Base-by-base conservation (phyloP, 2,329 filamentous ascomycete genomes). In the Zymoseptoria passerinii region DNA sequence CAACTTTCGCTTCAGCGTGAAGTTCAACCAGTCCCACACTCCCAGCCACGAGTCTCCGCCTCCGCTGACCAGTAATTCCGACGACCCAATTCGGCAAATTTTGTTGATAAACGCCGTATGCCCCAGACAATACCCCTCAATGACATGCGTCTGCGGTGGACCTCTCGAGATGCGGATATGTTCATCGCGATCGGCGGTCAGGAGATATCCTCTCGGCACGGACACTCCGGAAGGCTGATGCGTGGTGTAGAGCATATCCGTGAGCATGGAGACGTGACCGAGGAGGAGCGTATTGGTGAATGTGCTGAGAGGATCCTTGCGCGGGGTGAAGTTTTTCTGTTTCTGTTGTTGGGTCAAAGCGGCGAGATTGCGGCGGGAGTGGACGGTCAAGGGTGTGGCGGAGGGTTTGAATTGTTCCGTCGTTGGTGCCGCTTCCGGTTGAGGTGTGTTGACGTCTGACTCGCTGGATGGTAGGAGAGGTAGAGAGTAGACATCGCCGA, bases 181-280 rank as follows among this genome's bases (percentile, higher is more conserved):
- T 73, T 90, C 85, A 69, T 89, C 86, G 60, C 86, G 79, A 71
- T 89, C 86, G 18, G 83, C 80, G 10, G 85, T 88, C 52, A 89
- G 74, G 52, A 89, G 82, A 66, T 86, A 88, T 54, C 72, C 77
- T 56, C 80, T 78, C n/a, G 70, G 64, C 44, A 73, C 72, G 18
- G 72, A 72, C 60, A 84, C 60, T 65, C 75, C 62, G 1, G 53
- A 1, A 5, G 58, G 27, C 64, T 78, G 70, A 68, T 78, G 69
- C n/a, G 75, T 76, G 5, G 79, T 80, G 49, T 84, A 78, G 2
- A 78, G 73, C 54, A 96, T 72, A 68, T 90, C 86, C 1, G 92
- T 96, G 53, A 99, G 83, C 83, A 97, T 89, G 0, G 92, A 96
- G 13, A 99, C 94, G 74, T 99, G 94, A 10, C 94, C 94, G 0